Percentiles rank a stretch among this genome's conserved stretches.
phyloP scores from a whole-genome alignment of 768 basidiomycete genomes.

The Tylopilus sp. region DNA sequence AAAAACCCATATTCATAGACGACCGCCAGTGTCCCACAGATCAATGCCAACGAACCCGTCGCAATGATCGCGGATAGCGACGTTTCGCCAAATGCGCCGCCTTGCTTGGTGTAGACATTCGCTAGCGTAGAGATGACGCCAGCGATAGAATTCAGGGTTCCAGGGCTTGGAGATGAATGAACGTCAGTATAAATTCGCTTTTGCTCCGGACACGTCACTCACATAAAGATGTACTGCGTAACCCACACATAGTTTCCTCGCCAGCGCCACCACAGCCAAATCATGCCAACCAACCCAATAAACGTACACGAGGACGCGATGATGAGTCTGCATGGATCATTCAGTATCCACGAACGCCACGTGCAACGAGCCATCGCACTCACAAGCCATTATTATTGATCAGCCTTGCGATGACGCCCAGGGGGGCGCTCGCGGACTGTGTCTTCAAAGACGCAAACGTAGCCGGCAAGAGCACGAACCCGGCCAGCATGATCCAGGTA shows the following conservation, averaged over 20 bases:
- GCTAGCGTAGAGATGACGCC: constrained; percentile 55
- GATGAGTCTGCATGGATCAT: constrained; percentile 39
- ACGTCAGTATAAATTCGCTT: background rate
- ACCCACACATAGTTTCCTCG: constrained; percentile 56
- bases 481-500: constrained; percentile 61
- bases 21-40: constrained; percentile 40
- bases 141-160: constrained; percentile 52
- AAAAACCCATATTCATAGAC: constrained; percentile 47
- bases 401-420: constrained; percentile 31
- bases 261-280: constrained; percentile 61
- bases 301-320: constrained; percentile 55
- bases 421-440: constrained; percentile 26
- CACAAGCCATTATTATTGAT: constrained; percentile 43
- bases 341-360: background rate
- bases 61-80: constrained; percentile 48
- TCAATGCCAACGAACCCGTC: constrained; percentile 36
- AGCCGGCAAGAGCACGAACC: constrained; percentile 60
- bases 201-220: constrained; percentile 17
- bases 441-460: constrained; percentile 49
- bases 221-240: constrained; percentile 56
- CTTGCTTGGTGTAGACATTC: constrained; percentile 48
- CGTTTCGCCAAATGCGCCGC: constrained; percentile 40
- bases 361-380: constrained; percentile 15
- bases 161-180: constrained; percentile 39
- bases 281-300: constrained; percentile 51